These are phyloP conservation scores for Candida qinlingensis DNA, from an alignment of 805 yeast genomes.

Conservation along the genomic window DNA sequence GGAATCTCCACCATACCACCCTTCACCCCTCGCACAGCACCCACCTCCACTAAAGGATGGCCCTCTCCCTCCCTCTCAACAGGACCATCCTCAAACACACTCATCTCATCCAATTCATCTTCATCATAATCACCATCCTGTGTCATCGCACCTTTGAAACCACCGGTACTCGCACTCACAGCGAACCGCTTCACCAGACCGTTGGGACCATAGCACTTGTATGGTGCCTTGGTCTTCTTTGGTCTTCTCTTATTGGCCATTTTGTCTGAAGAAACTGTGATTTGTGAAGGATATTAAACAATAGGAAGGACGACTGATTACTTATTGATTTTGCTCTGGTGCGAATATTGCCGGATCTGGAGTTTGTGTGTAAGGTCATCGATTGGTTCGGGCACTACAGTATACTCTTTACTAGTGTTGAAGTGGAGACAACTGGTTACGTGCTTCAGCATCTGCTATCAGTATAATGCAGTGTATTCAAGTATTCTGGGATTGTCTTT, in stretches of 20 bases:
- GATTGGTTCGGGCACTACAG: too few species aligned
- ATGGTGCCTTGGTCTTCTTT: constrained; percentile 75
- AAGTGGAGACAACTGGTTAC: too few species aligned
- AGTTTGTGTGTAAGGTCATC: too few species aligned
- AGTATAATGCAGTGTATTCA: too few species aligned
- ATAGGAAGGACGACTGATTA: not conserved
- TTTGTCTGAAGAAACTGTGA: not conserved
- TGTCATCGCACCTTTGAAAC: constrained; percentile 13
- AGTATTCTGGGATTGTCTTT: constrained; percentile 45
- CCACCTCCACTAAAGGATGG: not conserved
- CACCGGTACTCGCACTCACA: constrained; percentile 28
- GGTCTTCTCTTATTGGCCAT: constrained; percentile 91
- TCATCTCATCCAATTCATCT: constrained; percentile 21
- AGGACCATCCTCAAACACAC: constrained; percentile 11
- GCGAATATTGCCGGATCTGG: not conserved
- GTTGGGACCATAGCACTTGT: constrained; percentile 62
- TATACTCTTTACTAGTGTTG: too few species aligned
- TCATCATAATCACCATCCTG: constrained; percentile 27
- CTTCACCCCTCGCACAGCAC: not conserved
- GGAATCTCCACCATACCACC: constrained; percentile 14
- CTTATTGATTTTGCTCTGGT: too few species aligned
- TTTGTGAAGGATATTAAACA: too few species aligned
- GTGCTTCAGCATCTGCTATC: too few species aligned
- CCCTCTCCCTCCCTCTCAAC: not conserved
- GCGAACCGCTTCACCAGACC: constrained; percentile 28